Base-by-base conservation (phyloP, 176 grass and related monocot genomes). In the Cocos nucifera region DNA sequence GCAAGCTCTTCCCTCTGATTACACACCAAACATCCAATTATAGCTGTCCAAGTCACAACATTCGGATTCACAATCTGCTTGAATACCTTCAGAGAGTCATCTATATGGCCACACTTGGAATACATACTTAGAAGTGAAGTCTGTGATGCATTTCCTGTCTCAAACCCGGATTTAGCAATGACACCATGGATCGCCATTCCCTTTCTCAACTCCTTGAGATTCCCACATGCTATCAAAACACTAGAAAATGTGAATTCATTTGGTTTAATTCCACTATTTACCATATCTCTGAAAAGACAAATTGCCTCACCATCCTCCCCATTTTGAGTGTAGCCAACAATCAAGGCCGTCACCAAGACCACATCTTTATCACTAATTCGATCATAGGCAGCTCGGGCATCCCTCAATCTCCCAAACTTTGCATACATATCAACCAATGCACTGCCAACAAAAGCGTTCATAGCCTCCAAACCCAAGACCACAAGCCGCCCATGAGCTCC, bases 191-290 rank as follows among this genome's bases (percentile, higher is more conserved):
- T 54, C 19, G 3, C 22, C 17, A 62, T 30, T 25, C 70, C 70
- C 50, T 63, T 63, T 19, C 19, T 63, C 59, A 73, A 56, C 14
- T 73, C 59, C 28, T 28, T 19, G 3, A 23, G 22, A 20, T 63
- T 73, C 1, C 70, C 59, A 49, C 59, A 73, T 15, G 59, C 70
- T 14, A 73, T 63, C 19, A 73, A 49, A 54, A 63, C 28, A 25
- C 70, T 73, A 22, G 70, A 59, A 48, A 62, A 73, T 23, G 70
- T 73, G 70, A 73, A 73, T 25, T 73, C 70, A 24, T 73, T 63
- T 17, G 59, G 70, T 63, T 22, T 35, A 63, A 63, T 56, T 7
- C 70, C 56, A 3, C 27, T 19, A 15, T 48, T 55, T 5, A 44
- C 23, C 17, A 54, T 63, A 61, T 55, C 49, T 30, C 15, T 5